Conservation (phyloP, 176 grass and related monocot genomes). For the Oryza glumipatula region DNA sequence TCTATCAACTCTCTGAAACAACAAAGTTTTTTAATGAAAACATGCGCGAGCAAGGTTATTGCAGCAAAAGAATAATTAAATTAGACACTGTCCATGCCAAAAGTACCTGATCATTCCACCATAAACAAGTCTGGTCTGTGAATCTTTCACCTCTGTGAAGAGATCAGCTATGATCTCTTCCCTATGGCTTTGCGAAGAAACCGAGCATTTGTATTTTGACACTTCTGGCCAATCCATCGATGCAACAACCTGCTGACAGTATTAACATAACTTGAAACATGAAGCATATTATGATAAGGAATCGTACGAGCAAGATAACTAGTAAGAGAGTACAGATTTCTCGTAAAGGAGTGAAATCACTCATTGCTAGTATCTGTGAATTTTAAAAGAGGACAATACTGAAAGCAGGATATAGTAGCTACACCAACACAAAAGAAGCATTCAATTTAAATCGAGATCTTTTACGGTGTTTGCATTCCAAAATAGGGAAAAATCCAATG, state of each 20-base stretch:
- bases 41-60: neutral
- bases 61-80: neutral
- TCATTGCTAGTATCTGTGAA: no score
- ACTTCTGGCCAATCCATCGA: slow-evolving; percentile 88
- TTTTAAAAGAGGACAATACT: no score
- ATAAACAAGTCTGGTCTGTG: slow-evolving; percentile 38
- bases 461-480: no score
- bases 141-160: slow-evolving; percentile 56
- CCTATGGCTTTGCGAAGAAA: slow-evolving; percentile 73
- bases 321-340: neutral
- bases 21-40: neutral
- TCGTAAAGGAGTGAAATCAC: neutral
- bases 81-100: neutral
- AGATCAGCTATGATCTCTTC: slow-evolving; percentile 76
- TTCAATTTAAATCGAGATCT: no score
- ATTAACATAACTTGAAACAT: neutral
- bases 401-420: no score
- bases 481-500: no score
- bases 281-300: neutral
- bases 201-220: slow-evolving; percentile 75
- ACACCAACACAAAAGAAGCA: no score
- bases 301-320: neutral
- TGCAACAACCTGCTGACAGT: slow-evolving; percentile 64
- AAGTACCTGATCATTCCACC: slow-evolving; percentile 83
- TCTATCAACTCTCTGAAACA: slow-evolving; percentile 69